Evolutionary conservation across 2,329 filamentous ascomycete species (phyloP).

Genomic region (Cladosporium sp.): DNA sequence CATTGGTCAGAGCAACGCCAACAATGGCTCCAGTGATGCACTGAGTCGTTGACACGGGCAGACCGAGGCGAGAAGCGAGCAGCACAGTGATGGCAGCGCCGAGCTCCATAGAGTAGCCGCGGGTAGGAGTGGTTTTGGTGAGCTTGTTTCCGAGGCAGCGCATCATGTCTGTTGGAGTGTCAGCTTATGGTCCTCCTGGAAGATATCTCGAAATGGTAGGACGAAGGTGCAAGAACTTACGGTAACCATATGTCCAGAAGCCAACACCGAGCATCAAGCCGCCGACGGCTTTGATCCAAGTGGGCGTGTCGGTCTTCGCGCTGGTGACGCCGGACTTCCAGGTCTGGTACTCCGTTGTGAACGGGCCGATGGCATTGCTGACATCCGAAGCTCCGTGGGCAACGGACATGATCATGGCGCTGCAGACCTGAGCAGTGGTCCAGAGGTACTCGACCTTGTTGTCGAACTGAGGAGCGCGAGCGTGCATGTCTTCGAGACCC

Average conservation of each 20-base stretch:
- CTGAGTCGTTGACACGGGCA: constrained; percentile 61
- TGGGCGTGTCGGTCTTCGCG: constrained; percentile 48
- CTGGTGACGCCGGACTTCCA: constrained; percentile 47
- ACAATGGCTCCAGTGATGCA: constrained; percentile 59
- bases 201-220: not conserved
- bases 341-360: constrained; percentile 57
- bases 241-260: constrained; percentile 58
- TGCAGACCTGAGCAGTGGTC: constrained; percentile 61
- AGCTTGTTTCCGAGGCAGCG: constrained; percentile 55
- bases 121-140: constrained; percentile 55
- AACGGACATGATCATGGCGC: constrained; percentile 63
- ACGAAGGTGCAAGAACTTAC: constrained; percentile 21
- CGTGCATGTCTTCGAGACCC: constrained; percentile 55
- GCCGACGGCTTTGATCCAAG: constrained; percentile 57
- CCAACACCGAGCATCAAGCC: constrained; percentile 51
- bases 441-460: constrained; percentile 59
- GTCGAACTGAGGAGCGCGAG: constrained; percentile 54
- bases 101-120: constrained; percentile 56
- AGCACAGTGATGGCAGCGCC: constrained; percentile 58
- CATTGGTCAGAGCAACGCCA: constrained; percentile 57
- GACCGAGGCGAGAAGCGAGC: constrained; percentile 56
- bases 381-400: constrained; percentile 63
- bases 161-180: constrained; percentile 56
- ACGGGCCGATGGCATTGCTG: constrained; percentile 58
- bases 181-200: too few species aligned